Conservation (phyloP, 768 basidiomycete species). For the Suillus subalutaceus region DNA sequence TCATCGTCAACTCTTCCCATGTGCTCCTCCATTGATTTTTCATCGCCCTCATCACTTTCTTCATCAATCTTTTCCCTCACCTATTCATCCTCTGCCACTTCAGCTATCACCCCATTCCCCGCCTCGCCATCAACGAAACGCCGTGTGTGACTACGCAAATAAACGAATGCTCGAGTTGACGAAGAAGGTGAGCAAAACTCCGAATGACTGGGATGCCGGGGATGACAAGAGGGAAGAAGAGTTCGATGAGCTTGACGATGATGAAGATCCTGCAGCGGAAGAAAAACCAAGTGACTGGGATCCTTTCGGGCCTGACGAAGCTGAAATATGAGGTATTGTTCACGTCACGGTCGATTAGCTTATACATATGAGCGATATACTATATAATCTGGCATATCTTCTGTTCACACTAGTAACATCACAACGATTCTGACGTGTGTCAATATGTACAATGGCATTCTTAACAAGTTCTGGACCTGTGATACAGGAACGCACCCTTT, state of each 20-base stretch:
- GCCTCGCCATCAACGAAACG: constrained; percentile 27
- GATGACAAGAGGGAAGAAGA: constrained; percentile 26
- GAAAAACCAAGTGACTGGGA: constrained; percentile 36
- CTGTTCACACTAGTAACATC: not conserved
- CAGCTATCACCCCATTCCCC: constrained; percentile 31
- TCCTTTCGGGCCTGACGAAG: constrained; percentile 30
- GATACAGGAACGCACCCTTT: not conserved
- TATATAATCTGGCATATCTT: not conserved
- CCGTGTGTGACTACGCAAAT: constrained; percentile 34
- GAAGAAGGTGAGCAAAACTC: constrained; percentile 31
- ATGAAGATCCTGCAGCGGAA: constrained; percentile 24
- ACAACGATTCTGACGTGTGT: not conserved
- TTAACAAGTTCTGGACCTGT: not conserved
- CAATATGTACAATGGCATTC: constrained; percentile 1
- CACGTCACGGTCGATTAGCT: not conserved
- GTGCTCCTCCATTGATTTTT: not conserved
- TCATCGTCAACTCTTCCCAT: constrained; percentile 30
- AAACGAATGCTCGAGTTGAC: constrained; percentile 32
- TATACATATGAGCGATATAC: not conserved
- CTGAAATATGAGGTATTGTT: constrained; percentile 19
- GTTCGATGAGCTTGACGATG: constrained; percentile 21
- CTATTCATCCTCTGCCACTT: constrained; percentile 28
- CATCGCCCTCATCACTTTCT: not conserved
- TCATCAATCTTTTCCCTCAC: constrained; percentile 11
- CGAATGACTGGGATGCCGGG: constrained; percentile 15